phyloP scores from a whole-genome alignment of 371 early-diverging fungal species.

The Dichotomocladium elegans region DNA sequence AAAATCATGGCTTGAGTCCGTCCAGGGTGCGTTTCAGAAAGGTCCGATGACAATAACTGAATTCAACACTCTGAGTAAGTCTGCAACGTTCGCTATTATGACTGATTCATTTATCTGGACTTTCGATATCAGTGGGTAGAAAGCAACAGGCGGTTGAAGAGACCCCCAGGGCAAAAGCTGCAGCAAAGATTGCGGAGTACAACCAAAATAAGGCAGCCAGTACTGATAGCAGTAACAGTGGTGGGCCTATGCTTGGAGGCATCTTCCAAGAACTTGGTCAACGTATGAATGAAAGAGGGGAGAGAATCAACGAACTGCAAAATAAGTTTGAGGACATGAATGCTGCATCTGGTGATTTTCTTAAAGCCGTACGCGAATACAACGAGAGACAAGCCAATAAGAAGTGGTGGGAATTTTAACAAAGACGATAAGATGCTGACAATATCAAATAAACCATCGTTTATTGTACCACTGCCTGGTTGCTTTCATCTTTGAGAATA shows the following conservation, averaged over 20 bases:
- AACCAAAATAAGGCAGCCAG: background rate
- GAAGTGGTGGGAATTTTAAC: slow-evolving; percentile 29
- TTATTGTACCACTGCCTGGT: background rate
- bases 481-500: no score
- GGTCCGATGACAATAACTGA: slow-evolving; percentile 43
- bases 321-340: slow-evolving; percentile 53
- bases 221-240: slow-evolving; percentile 2
- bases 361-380: slow-evolving; percentile 49
- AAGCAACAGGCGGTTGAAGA: background rate
- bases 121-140: background rate
- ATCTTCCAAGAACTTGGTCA: slow-evolving; percentile 44
- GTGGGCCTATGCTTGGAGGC: slow-evolving; percentile 19
- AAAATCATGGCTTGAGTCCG: slow-evolving; percentile 47
- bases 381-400: slow-evolving; percentile 51
- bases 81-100: no score
- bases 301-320: slow-evolving; percentile 41
- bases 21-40: slow-evolving; percentile 37
- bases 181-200: background rate
- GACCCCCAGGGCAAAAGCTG: background rate
- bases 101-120: background rate
- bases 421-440: no score
- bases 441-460: background rate
- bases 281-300: slow-evolving; percentile 56
- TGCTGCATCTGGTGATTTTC: slow-evolving; percentile 48
- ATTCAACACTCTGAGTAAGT: slow-evolving; percentile 49